phyloP scores from a whole-genome alignment of 2,329 filamentous ascomycete genomes.

The Plenodomus biglobosus region DNA sequence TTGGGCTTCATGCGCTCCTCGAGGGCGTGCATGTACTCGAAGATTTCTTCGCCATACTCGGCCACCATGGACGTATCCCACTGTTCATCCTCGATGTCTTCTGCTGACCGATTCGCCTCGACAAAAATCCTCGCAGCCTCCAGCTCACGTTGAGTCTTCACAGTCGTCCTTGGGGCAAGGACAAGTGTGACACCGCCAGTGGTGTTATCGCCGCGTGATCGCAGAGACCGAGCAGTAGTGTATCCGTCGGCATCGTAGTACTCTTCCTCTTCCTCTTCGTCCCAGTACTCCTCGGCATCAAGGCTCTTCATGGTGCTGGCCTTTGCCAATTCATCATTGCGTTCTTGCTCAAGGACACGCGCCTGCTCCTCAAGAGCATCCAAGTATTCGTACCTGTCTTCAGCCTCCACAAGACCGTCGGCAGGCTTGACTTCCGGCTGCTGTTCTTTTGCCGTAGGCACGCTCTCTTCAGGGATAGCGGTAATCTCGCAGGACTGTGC shows the following conservation, averaged over 20 bases:
- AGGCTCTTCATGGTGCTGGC: slow-evolving; percentile 16
- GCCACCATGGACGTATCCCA: slow-evolving; percentile 98
- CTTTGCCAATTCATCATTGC: slow-evolving; percentile 42
- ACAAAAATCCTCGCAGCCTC: slow-evolving; percentile 67
- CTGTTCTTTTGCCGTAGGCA: slow-evolving; percentile 15
- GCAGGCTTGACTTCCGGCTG: slow-evolving; percentile 7
- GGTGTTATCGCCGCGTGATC: slow-evolving; percentile 74
- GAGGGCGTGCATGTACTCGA: slow-evolving; percentile 83
- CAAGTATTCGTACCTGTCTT: slow-evolving; percentile 41
- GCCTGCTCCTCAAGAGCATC: slow-evolving; percentile 44
- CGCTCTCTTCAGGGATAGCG: slow-evolving; percentile 18
- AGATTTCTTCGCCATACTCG: slow-evolving; percentile 95
- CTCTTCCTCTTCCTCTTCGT: slow-evolving; percentile 71
- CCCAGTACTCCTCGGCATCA: slow-evolving; percentile 73
- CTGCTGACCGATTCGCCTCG: slow-evolving; percentile 63
- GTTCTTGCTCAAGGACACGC: slow-evolving; percentile 39
- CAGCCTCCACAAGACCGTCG: neutral
- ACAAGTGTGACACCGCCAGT: slow-evolving; percentile 65
- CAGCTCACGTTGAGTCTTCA: slow-evolving; percentile 71
- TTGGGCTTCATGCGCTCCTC: slow-evolving; percentile 89
- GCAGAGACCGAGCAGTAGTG: slow-evolving; percentile 75
- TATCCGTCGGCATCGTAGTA: slow-evolving; percentile 71
- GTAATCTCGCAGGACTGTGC: slow-evolving; percentile 17
- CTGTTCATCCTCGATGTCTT: slow-evolving; percentile 83
- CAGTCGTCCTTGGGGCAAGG: slow-evolving; percentile 71